Evolutionary conservation across 1,284 basidiomycete genomes (phyloP), one percentile per base, ranked within the genome.

Genomic region (Leccinum fuscescens): DNA sequence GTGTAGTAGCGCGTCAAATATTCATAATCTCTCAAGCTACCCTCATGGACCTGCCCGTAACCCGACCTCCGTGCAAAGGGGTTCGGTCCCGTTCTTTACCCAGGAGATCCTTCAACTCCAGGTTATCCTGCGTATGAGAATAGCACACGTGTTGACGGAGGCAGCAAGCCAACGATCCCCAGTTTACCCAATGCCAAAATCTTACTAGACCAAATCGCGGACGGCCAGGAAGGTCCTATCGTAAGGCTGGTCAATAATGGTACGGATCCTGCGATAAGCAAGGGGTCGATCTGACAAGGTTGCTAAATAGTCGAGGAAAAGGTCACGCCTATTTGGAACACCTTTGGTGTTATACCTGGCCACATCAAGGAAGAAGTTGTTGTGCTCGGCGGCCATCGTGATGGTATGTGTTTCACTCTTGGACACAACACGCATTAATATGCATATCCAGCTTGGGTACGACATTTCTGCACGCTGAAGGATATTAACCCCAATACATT

Each of bases 41-140:
- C 91, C 91, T 4, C 76, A 83, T 3, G 91, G 91, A 0, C 89
- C 89, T 15, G 90, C 90, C 29, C 80, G 88, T 37, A 85, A 89
- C 67, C 88, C 86, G 0, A 82, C 81, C 17, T 80, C 84, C 3
- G 85, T 91, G 20, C 86, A 93, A 73, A 82, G 91, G 42, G 91
- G 91, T 20, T 84, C 83, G 17, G 90, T 92, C 4, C 89, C 91
- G 72, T 91, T 83, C 69, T 71, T 90, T 91, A 91, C 69, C 89
- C 91, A 0, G 82, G 83, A 35, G 88, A 89, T 72, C 84, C 86
- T 12, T 81, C 83, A 3, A 93, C 91, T 7, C 91, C 91, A 4
- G 87, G 86, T 7, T 75, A 79, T 62, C 92, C 91, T 9, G 80
- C 89, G 3, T 93, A 93, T 74, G 81, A 84, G 70, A 88, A 92